These are phyloP conservation scores for Colletotrichum graminicola DNA, from an alignment of 2,329 filamentous ascomycete genomes.

Conservation along the genomic window DNA sequence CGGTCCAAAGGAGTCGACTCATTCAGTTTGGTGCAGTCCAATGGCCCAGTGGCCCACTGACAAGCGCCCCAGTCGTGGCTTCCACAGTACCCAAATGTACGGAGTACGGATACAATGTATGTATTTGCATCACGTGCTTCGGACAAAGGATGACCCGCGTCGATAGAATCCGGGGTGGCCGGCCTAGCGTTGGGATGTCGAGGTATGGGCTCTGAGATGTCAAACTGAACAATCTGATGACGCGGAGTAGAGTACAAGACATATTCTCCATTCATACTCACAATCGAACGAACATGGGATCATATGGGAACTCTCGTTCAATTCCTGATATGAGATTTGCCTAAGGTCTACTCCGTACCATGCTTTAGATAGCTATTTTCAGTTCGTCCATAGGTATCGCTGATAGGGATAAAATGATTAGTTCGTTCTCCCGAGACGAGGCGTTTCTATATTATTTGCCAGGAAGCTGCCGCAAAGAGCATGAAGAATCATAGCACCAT, in stretches of 20 bases:
- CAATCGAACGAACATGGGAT: neutral
- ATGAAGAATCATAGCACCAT: neutral
- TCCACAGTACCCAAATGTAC: neutral
- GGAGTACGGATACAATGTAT: too few species aligned
- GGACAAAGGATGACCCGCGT: constrained; percentile 34
- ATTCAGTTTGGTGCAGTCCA: constrained; percentile 16
- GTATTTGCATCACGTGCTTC: constrained; percentile 26
- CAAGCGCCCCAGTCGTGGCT: constrained; percentile 24
- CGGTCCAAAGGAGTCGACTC: constrained; percentile 36
- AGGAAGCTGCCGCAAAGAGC: neutral
- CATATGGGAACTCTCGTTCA: neutral
- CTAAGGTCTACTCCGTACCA: neutral
- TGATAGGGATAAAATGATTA: neutral
- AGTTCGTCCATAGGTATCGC: neutral
- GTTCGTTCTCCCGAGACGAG: neutral
- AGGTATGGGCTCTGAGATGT: neutral
- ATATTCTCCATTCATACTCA: neutral
- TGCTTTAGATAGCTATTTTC: neutral
- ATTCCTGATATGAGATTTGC: too few species aligned
- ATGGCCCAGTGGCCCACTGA: constrained; percentile 1
- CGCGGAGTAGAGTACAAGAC: too few species aligned
- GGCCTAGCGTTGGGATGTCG: neutral
- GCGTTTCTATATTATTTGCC: neutral
- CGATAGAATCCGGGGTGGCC: neutral
- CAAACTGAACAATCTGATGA: neutral